phyloP scores from a whole-genome alignment of 176 grass and related monocot species.

The bread wheat (Triticum aestivum) region DNA sequence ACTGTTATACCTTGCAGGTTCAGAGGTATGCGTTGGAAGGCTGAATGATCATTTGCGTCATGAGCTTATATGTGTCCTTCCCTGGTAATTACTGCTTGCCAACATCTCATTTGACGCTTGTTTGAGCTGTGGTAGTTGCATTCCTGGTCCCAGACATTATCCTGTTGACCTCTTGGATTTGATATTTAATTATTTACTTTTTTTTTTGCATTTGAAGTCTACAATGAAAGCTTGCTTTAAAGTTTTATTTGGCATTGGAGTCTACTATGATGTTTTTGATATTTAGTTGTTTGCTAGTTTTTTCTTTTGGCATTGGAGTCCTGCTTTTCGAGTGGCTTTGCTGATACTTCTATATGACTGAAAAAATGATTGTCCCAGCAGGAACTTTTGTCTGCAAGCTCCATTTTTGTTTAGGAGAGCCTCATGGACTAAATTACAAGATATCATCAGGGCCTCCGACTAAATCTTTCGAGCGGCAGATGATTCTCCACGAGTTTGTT shows the following conservation, averaged over 20 bases:
- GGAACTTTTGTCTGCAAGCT: constrained; percentile 6
- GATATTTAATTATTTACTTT: neutral
- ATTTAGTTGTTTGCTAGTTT: too few species aligned
- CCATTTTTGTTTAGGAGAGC: constrained; percentile 22
- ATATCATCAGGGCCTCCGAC: constrained; percentile 9
- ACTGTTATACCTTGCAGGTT: constrained; percentile 46
- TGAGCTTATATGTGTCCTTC: constrained; percentile 13
- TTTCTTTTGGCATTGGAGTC: too few species aligned
- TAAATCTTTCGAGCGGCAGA: constrained; percentile 16
- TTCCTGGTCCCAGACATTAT: neutral
- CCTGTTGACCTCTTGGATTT: constrained; percentile 1
- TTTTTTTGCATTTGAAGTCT: neutral
- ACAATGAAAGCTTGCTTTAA: neutral
- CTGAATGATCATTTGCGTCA: constrained; percentile 27
- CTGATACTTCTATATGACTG: neutral
- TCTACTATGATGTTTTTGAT: too few species aligned
- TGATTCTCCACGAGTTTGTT: constrained; percentile 11
- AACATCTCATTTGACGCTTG: neutral
- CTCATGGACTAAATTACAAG: constrained; percentile 6
- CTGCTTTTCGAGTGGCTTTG: constrained; percentile 5
- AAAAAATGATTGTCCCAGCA: constrained; percentile 23
- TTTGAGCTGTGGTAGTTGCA: constrained; percentile 43
- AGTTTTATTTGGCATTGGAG: too few species aligned
- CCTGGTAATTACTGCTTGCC: constrained; percentile 32
- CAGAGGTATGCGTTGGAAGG: constrained; percentile 59